Conservation (phyloP, 176 grass and related monocot genomes). For the Oryza meridionalis region DNA sequence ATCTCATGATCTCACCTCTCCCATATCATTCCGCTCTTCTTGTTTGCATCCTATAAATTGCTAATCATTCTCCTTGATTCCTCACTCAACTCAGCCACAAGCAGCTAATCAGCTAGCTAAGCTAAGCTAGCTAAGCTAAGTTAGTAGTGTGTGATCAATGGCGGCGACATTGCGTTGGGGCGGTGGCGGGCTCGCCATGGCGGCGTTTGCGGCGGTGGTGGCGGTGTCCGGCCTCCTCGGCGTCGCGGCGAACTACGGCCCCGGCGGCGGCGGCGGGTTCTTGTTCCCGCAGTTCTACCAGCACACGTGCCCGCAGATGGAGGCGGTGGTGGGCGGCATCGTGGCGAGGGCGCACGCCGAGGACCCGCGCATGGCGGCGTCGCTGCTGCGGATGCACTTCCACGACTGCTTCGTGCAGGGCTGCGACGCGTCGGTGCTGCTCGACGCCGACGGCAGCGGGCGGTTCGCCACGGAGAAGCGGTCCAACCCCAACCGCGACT, state of each 20-base stretch:
- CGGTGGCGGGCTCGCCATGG: conserved; percentile 22
- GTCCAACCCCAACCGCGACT: conserved; percentile 77
- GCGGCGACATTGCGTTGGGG: conserved; percentile 31
- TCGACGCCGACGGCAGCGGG: conserved; percentile 78
- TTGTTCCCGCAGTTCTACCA: conserved; percentile 82
- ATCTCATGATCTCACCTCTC: conserved; percentile 13
- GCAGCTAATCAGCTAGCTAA: not conserved
- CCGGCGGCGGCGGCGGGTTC: conserved; percentile 22
- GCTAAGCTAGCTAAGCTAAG: not conserved
- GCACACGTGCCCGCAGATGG: conserved; percentile 72
- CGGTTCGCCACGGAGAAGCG: conserved; percentile 73
- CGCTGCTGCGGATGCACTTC: conserved; percentile 84
- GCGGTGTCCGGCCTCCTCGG: conserved; percentile 23
- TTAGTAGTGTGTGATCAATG: not conserved
- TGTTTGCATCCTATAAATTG: conserved; percentile 35
- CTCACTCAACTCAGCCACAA: conserved; percentile 24
- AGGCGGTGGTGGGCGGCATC: conserved; percentile 55
- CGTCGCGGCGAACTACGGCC: conserved; percentile 7
- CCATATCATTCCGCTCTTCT: not conserved
- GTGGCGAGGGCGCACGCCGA: conserved; percentile 68
- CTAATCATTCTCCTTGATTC: not conserved
- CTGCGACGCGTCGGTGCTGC: conserved; percentile 82
- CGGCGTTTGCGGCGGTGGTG: not conserved
- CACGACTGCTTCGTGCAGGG: conserved; percentile 98
- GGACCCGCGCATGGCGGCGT: conserved; percentile 89